Evolutionary conservation across 176 grass and related monocot species (phyloP), one percentile per base, ranked within the genome.

Genomic region (Otatea glauca): DNA sequence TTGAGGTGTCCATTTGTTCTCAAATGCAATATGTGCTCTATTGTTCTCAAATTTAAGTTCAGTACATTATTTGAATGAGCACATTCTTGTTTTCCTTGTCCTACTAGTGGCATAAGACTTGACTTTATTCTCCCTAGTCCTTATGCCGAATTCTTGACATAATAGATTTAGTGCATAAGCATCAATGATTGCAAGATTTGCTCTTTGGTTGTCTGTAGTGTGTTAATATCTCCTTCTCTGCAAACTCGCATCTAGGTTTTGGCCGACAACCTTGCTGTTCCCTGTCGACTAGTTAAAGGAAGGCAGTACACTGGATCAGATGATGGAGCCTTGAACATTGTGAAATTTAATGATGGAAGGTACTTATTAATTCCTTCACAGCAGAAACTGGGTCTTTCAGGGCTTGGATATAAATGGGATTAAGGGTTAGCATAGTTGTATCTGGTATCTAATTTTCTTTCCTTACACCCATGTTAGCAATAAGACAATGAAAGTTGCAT

Each of bases 341-440:
- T 96, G 74, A 99, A 96, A 90, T 88, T 99, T 85, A 95, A 89
- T 86, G 93, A 98, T 83, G 96, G 93, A 91, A 98, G 96, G 96
- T 98, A 93, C 41, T 84, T 87, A 53, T 32, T 21, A 45, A 35
- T 80, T 79, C 61, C 16, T 45, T 69, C 67, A 75, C 23, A 69
- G 50, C 44, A 63, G 15, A 70, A 77, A 35, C 29, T 77, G 21
- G 34, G 1, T 34, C 32, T 60, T 77, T 48, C 7, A 56, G 27
- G 37, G 42, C 42, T 77, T 62, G 20, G n/a, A 71, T 61, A 24
- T 12, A 41, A 49, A 27, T 74, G 24, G 17, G 42, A 68, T 63
- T 82, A 63, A 41, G 34, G 62, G 44, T 77, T 68, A 62, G 32
- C 12, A 25, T 62, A 27, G 13, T 68, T 76, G 35, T 80, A 9